A percentile compares a stretch with the other conserved stretches of the same genome.
These are phyloP conservation scores for Hypericum perforatum DNA, from an alignment of 345 rosid species.

Conservation along the genomic window DNA sequence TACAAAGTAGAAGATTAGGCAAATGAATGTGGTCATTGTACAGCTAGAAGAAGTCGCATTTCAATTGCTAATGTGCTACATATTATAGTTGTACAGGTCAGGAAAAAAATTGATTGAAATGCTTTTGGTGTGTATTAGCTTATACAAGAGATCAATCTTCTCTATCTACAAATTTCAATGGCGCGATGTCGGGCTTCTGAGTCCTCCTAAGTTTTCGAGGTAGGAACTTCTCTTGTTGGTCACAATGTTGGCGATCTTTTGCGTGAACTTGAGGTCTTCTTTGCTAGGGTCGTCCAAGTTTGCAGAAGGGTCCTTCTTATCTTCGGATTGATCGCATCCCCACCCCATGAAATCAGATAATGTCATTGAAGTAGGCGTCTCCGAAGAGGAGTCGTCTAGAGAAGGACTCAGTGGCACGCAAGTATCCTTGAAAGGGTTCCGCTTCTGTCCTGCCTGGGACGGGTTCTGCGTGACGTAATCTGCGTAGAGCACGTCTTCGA, in stretches of 20 bases:
- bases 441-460: conserved; percentile 25
- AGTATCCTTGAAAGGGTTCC: conserved; percentile 17
- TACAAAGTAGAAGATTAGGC: too few species aligned
- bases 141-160: conserved; percentile 7
- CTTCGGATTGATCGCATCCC: conserved; percentile 34
- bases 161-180: conserved; percentile 32
- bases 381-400: conserved; percentile 7
- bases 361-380: conserved; percentile 29
- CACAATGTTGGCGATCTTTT: conserved; percentile 30
- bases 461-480: conserved; percentile 53
- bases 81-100: conserved; percentile 7
- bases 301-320: conserved; percentile 19
- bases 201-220: conserved; percentile 43
- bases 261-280: conserved; percentile 29
- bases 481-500: conserved; percentile 68
- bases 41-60: neutral
- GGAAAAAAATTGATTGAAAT: conserved; percentile 11
- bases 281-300: conserved; percentile 20
- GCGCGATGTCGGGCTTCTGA: conserved; percentile 68
- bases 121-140: conserved; percentile 10
- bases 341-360: conserved; percentile 75
- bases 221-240: conserved; percentile 51
- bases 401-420: neutral
- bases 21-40: too few species aligned
- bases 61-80: conserved; percentile 14